A percentile compares a stretch with the other conserved stretches of the same genome.
These are phyloP conservation scores for Paratinospora sagittata DNA, from an alignment of 164 flowering plant species.

Conservation along the genomic window DNA sequence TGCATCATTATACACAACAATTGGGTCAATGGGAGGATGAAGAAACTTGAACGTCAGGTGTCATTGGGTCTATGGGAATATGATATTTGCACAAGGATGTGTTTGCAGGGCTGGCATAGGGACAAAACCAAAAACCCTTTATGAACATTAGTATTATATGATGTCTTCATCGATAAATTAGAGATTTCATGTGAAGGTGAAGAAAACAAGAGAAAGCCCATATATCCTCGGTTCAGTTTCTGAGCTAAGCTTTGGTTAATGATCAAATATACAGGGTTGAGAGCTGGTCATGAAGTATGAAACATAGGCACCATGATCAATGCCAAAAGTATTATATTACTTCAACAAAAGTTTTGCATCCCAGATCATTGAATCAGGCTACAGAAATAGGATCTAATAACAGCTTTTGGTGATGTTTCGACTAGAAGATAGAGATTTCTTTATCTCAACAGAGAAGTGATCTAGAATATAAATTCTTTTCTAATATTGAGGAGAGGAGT, in stretches of 20 bases:
- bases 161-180: not conserved
- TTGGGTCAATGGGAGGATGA: constrained; percentile 81
- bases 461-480: too few relatives aligned
- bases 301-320: too few relatives aligned
- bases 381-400: too few relatives aligned
- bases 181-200: not conserved
- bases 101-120: constrained; percentile 48
- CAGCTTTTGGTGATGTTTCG: too few relatives aligned
- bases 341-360: too few relatives aligned
- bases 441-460: too few relatives aligned
- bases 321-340: too few relatives aligned
- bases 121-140: constrained; percentile 17
- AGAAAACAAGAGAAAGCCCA: too few relatives aligned
- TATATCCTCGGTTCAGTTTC: not conserved
- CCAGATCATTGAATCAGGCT: too few relatives aligned
- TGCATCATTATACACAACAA: constrained; percentile 80
- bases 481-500: too few relatives aligned
- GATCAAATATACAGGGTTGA: too few relatives aligned
- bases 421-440: too few relatives aligned
- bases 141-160: constrained; percentile 12
- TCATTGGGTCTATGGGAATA: constrained; percentile 79
- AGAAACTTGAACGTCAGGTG: constrained; percentile 76
- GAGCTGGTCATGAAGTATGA: not conserved
- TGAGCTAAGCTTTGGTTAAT: not conserved
- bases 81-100: constrained; percentile 61